Evolutionary conservation across 163 green algal species (phyloP), one percentile per base, ranked within the genome.

Genomic region (Prototheca stagnorum): DNA sequence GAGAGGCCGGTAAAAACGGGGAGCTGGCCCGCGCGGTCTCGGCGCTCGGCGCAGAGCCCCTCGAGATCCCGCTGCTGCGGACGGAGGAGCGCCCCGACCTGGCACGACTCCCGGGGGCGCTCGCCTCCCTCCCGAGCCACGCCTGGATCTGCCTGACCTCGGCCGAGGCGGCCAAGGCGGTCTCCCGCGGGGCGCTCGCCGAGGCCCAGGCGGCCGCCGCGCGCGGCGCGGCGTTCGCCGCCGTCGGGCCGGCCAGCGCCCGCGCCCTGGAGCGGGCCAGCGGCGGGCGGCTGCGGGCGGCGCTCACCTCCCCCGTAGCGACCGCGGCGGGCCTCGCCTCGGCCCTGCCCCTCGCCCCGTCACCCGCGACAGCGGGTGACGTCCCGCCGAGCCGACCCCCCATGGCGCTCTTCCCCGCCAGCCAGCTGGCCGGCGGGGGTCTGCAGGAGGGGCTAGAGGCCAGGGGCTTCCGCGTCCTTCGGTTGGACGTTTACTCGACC

Each of bases 41-140:
- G 33, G n/a, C 65, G 24, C 36, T 73, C 20, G 62, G 54, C 16
- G 62, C 81, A 5, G 22, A 31, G 1, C 70, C 56, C 20, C 35
- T 91, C 14, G 81, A 92, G 60, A 35, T 92, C 35, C 82, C 81
- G 3, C 61, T 93, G 2, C 80, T 93, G 23, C 61, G 86, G 54
- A 75, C 83, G 31, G 56, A 43, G 3, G 17, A 59, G 6, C 77
- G 82, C 1, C 64, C 78, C 9, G 82, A 93, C 53, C 71, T 23
- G 44, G 44, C 6, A 9, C 1, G 15, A 23, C 19, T 25, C 15
- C 44, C 19, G 17, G 24, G 25, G 22, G 22, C 22, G 22, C 44
- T 31, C 16, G 14, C 23, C 16, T n/a, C 37, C 37, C 22, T 19
- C 14, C 23, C 37, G 34, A 39, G 14, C 37, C 23, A 26, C 23